Evolutionary conservation across 1,284 basidiomycete genomes (phyloP), one percentile per base, ranked within the genome.

Genomic region (Apiotrichum domesticum): DNA sequence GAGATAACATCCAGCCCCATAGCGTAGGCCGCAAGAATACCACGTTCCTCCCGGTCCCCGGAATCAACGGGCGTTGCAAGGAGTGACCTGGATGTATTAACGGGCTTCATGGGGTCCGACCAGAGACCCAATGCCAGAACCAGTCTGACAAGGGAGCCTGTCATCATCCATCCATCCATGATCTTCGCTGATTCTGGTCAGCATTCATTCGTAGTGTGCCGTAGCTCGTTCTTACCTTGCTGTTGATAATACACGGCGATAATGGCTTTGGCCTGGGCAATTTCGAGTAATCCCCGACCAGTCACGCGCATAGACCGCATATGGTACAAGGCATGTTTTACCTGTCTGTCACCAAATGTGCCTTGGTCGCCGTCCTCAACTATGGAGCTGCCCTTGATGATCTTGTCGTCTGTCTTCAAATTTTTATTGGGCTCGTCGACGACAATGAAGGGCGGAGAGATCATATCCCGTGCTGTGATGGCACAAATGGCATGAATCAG

Each of bases 401-500:
- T 37, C 6, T 60, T 60, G n/a, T 52, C 60, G 46, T 62, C 60
- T 7, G 55, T 55, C n/a, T 51, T 43, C 14, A 21, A 21, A 21
- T 21, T 21, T 21, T 37, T 29, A 10, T 69, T 57, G 2, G 42
- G 40, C 33, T 69, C 68, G 2, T 50, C 58, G 7, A 68, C 64
- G 0, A 67, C 54, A 10, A 54, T 33, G 5, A 59, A 59, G 21
- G 58, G 62, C 32, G 69, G 68, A 0, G 69, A 67, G 3, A 70
- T 69, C 4, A 71, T 66, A 49, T 73, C 73, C 13, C 73, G 65
- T 1, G 73, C 70, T 0, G 75, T 66, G 15, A 72, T 65, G 11
- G 77, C 75, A 52, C 76, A 75, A 42, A 80, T 77, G 21, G 73
- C 70, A 61, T 80, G 79, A 0, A 80, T 61, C 1, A 79, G 62